Conservation (phyloP, 1,284 basidiomycete species). For the Cystobasidium pallidum region DNA sequence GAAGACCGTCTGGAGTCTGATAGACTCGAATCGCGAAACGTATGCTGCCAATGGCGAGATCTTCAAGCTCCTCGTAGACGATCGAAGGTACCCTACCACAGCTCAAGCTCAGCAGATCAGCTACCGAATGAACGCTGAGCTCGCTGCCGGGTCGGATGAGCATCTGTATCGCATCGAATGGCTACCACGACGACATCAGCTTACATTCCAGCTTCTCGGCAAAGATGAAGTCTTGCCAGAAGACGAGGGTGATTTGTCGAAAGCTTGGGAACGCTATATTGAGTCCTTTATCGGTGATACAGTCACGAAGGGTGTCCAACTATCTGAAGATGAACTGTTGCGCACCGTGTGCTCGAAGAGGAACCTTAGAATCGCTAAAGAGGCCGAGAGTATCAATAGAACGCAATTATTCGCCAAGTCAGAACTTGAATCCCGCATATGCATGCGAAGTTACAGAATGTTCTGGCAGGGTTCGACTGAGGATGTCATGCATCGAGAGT, state of each 20-base stretch:
- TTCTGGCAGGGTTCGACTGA: conserved; percentile 58
- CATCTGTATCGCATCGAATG: conserved; percentile 55
- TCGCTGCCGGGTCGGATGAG: conserved; percentile 52
- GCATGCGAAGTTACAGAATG: conserved; percentile 58
- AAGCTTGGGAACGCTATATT: conserved; percentile 53
- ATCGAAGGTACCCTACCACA: conserved; percentile 53
- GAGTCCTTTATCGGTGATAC: conserved; percentile 50
- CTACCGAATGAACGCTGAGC: conserved; percentile 51
- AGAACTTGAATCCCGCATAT: conserved; percentile 54
- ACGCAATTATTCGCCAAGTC: conserved; percentile 44
- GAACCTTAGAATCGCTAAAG: conserved; percentile 42
- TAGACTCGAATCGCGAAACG: conserved; percentile 48
- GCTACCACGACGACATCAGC: conserved; percentile 44
- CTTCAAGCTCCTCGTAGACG: conserved; percentile 47
- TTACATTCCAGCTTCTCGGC: conserved; percentile 54
- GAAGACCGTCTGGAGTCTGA: conserved; percentile 47
- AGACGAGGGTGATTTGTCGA: conserved; percentile 50
- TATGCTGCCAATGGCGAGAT: conserved; percentile 42
- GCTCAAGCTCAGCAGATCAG: conserved; percentile 48
- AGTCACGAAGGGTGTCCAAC: conserved; percentile 48
- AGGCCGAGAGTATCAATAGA: conserved; percentile 16
- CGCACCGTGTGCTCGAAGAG: conserved; percentile 40
- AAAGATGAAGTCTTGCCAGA: conserved; percentile 53
- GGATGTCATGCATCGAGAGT: conserved; percentile 54
- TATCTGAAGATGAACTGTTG: conserved; percentile 30